phyloP scores from a whole-genome alignment of 441 rosid species.

The Aleurites moluccanus region DNA sequence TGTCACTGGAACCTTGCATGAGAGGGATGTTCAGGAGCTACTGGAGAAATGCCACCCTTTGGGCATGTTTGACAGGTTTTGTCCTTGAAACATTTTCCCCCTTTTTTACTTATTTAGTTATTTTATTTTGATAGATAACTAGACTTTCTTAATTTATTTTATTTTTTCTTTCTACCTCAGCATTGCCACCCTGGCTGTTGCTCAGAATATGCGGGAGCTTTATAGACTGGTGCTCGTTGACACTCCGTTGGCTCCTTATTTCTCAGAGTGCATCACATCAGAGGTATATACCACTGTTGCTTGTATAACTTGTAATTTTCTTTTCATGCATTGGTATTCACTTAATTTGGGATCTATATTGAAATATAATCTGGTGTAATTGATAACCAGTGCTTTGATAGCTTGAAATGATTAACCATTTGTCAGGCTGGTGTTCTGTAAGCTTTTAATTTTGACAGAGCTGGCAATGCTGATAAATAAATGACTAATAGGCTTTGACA shows the following conservation, averaged over 20 bases:
- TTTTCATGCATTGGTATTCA: not conserved
- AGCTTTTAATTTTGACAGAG: not conserved
- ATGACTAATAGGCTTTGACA: not conserved
- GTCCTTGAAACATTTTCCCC: not conserved
- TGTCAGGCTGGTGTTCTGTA: not conserved
- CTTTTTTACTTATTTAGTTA: not conserved
- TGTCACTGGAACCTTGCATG: slow-evolving; percentile 97
- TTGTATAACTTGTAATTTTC: slow-evolving; percentile 10
- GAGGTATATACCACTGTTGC: slow-evolving; percentile 50
- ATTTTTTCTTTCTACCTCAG: slow-evolving; percentile 37
- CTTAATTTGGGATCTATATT: not conserved
- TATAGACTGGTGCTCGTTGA: slow-evolving; percentile 96
- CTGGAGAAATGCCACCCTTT: slow-evolving; percentile 96
- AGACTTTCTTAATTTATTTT: not conserved
- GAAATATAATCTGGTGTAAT: not conserved
- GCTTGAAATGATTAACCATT: not conserved
- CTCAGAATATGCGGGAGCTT: slow-evolving; percentile 98
- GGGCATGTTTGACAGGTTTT: slow-evolving; percentile 99
- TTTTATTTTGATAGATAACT: not conserved
- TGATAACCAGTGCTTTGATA: not conserved
- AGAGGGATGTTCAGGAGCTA: slow-evolving; percentile 96
- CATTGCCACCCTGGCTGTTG: slow-evolving; percentile 96
- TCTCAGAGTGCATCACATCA: slow-evolving; percentile 95
- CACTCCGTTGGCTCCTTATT: slow-evolving; percentile 96
- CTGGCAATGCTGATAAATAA: no score